These are phyloP conservation scores for Fusarium chuoi DNA, from an alignment of 2,329 filamentous ascomycete species.

Conservation along the genomic window DNA sequence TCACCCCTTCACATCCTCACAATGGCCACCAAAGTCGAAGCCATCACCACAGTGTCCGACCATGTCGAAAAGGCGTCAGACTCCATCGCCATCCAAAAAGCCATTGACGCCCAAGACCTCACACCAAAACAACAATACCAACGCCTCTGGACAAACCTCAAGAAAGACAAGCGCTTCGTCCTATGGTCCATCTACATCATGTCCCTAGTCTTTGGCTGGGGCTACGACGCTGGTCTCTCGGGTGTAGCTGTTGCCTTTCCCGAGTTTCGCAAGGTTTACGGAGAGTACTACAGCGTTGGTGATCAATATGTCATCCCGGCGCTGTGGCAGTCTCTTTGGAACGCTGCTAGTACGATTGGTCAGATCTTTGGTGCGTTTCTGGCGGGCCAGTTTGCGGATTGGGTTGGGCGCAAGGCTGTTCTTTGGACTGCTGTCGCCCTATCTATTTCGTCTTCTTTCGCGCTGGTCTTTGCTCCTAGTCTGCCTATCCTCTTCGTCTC, in stretches of 20 bases:
- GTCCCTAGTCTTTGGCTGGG: slow-evolving; percentile 50
- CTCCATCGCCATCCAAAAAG: slow-evolving; percentile 4
- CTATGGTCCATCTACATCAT: slow-evolving; percentile 46
- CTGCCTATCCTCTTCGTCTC: slow-evolving; percentile 45
- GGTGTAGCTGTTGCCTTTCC: slow-evolving; percentile 51
- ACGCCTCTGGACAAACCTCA: slow-evolving; percentile 43
- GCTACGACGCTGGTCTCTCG: slow-evolving; percentile 50
- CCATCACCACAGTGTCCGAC: slow-evolving; percentile 1
- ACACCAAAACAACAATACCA: slow-evolving; percentile 43
- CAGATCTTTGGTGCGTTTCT: slow-evolving; percentile 44
- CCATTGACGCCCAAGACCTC: slow-evolving; percentile 31
- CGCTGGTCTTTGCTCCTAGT: slow-evolving; percentile 42
- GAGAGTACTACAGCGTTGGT: slow-evolving; percentile 46
- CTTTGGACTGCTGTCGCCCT: slow-evolving; percentile 40
- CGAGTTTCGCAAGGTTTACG: slow-evolving; percentile 48
- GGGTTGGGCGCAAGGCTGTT: slow-evolving; percentile 36
- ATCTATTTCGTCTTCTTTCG: slow-evolving; percentile 42
- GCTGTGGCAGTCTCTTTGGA: slow-evolving; percentile 52
- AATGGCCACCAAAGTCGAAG: slow-evolving; percentile 7
- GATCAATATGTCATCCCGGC: slow-evolving; percentile 49
- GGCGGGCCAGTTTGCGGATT: slow-evolving; percentile 42
- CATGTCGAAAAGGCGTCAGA: slow-evolving; percentile 10
- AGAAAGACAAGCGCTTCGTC: slow-evolving; percentile 44
- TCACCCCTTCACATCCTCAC: background rate
- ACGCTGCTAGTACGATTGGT: slow-evolving; percentile 50